Conservation (phyloP, 768 basidiomycete species). For the Imleria badia region DNA sequence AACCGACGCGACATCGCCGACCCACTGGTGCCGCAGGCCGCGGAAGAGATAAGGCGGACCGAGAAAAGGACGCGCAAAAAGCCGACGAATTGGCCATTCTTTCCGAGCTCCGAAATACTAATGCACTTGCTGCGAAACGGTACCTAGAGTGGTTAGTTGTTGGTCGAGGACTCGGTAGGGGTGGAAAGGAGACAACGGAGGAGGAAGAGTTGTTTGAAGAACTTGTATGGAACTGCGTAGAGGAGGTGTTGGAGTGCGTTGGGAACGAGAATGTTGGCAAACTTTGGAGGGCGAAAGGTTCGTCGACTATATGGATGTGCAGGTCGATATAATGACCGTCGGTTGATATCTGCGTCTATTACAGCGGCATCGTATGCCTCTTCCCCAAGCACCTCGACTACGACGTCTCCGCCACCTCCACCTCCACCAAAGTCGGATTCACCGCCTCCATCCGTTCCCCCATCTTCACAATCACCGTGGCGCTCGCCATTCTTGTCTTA, state of each 20-base stretch:
- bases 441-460: background rate
- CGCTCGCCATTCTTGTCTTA: constrained; percentile 51
- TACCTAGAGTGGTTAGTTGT: constrained; percentile 84
- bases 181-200: constrained; percentile 21
- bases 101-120: constrained; percentile 27
- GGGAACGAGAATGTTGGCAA: constrained; percentile 52
- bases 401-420: constrained; percentile 3
- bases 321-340: background rate
- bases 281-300: constrained; percentile 75
- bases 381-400: constrained; percentile 12
- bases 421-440: constrained; percentile 12
- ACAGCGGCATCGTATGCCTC: constrained; percentile 56
- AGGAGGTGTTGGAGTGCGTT: constrained; percentile 49
- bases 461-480: background rate
- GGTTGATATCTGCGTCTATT: background rate
- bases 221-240: constrained; percentile 56
- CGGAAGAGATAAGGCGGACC: constrained; percentile 24
- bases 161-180: constrained; percentile 44
- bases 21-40: constrained; percentile 19
- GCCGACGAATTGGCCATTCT: constrained; percentile 29
- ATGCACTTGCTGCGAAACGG: constrained; percentile 51
- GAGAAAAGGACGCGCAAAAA: constrained; percentile 20
- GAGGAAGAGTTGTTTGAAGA: constrained; percentile 55
- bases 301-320: constrained; percentile 1
- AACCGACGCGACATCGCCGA: constrained; percentile 19